Percentiles rank a stretch among this genome's conserved stretches.
phyloP scores from a whole-genome alignment of 768 basidiomycete species.

The Porphyrellus cyaneotinctus region DNA sequence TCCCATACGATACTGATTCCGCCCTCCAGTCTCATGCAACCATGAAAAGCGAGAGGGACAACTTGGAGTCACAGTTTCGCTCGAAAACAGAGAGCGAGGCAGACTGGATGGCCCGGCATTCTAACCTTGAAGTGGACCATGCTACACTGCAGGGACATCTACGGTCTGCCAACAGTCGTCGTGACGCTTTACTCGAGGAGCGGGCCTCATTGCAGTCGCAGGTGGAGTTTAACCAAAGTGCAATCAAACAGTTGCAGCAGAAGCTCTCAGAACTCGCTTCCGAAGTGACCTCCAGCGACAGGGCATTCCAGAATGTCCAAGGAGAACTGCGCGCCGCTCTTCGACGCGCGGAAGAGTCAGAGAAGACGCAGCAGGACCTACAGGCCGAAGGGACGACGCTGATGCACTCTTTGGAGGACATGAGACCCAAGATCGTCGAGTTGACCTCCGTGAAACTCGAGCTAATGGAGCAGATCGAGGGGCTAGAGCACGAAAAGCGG shows the following conservation, averaged over 20 bases:
- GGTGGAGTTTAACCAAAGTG: constrained; percentile 41
- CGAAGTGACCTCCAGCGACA: constrained; percentile 49
- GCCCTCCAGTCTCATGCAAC: constrained; percentile 47
- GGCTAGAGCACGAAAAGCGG: constrained; percentile 49
- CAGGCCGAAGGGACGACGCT: constrained; percentile 76
- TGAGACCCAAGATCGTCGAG: constrained; percentile 81
- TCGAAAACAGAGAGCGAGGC: constrained; percentile 40
- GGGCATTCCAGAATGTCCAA: constrained; percentile 57
- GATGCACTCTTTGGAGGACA: constrained; percentile 79
- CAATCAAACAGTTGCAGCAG: constrained; percentile 52
- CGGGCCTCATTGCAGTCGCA: constrained; percentile 48
- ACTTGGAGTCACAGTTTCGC: constrained; percentile 45
- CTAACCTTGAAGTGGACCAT: constrained; percentile 42
- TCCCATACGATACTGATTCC: neutral
- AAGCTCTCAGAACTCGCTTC: constrained; percentile 53
- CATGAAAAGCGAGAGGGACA: constrained; percentile 60
- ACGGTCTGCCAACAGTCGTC: constrained; percentile 41
- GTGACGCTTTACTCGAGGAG: constrained; percentile 45
- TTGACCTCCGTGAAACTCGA: constrained; percentile 70
- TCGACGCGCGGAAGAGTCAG: constrained; percentile 71
- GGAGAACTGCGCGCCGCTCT: constrained; percentile 61
- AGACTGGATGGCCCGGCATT: constrained; percentile 46
- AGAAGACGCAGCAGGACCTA: constrained; percentile 64
- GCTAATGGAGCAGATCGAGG: constrained; percentile 59
- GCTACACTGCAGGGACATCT: constrained; percentile 41